phyloP scores from a whole-genome alignment of 257 asterid genomes.

The Eustoma russellianum region DNA sequence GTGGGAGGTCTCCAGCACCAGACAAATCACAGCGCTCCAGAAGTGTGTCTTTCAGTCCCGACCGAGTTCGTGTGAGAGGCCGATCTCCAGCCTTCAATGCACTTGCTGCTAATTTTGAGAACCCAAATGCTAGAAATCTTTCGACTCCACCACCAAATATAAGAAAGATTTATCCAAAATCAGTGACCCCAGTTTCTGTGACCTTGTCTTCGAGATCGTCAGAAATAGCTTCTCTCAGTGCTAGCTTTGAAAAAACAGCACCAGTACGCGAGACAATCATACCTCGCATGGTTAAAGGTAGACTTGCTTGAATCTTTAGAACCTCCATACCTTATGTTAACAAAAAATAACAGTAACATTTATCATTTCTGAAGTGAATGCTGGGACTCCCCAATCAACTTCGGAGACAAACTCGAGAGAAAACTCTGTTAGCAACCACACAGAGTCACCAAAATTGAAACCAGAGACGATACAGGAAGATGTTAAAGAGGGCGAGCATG shows the following conservation, averaged over 20 bases:
- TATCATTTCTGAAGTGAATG: constrained; percentile 35
- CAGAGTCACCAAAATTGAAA: constrained; percentile 46
- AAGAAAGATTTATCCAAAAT: constrained; percentile 78
- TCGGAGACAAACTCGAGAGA: constrained; percentile 44
- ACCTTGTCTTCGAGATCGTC: constrained; percentile 45
- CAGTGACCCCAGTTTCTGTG: constrained; percentile 70
- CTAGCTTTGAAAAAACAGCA: constrained; percentile 49
- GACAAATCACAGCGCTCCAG: constrained; percentile 90
- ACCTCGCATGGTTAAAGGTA: constrained; percentile 71
- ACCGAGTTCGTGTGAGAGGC: constrained; percentile 96
- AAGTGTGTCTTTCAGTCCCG: constrained; percentile 98
- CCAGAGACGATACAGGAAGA: constrained; percentile 89
- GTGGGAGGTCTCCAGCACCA: constrained; percentile 78
- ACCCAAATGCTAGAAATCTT: constrained; percentile 60
- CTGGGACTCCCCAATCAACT: constrained; percentile 36
- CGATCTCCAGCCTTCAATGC: constrained; percentile 98
- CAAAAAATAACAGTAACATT: not conserved
- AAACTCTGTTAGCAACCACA: constrained; percentile 29
- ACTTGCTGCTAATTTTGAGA: constrained; percentile 89
- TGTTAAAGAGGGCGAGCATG: constrained; percentile 70
- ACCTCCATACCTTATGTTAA: not conserved
- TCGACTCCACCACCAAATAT: constrained; percentile 96
- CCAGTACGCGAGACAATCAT: constrained; percentile 53
- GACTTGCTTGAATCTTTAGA: constrained; percentile 2
- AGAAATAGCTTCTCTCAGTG: constrained; percentile 59